phyloP scores from a whole-genome alignment of 495 filamentous ascomycete species.

The Penicillium subrubescens region DNA sequence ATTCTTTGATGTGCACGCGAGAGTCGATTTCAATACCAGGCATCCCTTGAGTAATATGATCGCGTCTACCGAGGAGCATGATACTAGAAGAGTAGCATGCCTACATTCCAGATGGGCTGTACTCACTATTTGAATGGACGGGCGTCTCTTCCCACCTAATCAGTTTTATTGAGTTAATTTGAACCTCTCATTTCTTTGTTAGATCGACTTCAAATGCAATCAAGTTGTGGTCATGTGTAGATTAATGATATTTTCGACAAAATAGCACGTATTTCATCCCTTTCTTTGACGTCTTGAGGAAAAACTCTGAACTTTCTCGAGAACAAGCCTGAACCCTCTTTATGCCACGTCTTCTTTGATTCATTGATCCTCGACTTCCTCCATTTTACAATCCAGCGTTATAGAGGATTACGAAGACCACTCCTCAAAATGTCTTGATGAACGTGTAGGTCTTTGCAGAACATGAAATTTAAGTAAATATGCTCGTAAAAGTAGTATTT shows the following conservation, averaged over 20 bases:
- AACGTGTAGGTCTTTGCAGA: too few species aligned
- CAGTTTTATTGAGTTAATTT: not conserved
- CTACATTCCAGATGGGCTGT: not conserved
- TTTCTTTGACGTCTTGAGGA: not conserved
- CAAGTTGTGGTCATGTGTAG: not conserved
- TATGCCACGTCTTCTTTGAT: too few species aligned
- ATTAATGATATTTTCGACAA: not conserved
- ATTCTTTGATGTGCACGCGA: not conserved
- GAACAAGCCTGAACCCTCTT: not conserved
- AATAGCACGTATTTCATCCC: not conserved
- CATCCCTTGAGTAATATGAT: conserved; percentile 60
- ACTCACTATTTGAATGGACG: not conserved
- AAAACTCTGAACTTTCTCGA: not conserved
- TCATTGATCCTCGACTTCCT: too few species aligned
- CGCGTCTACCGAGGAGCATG: too few species aligned
- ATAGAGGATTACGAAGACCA: too few species aligned
- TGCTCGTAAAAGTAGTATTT: not conserved
- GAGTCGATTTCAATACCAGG: too few species aligned
- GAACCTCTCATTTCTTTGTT: not conserved
- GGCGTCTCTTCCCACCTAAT: not conserved
- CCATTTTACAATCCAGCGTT: too few species aligned
- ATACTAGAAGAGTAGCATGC: not conserved
- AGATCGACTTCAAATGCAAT: not conserved
- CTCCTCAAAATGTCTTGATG: too few species aligned
- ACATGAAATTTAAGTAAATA: too few species aligned